phyloP scores from a whole-genome alignment of 2,329 filamentous ascomycete species.

The Acephala macrosclerotiorum region DNA sequence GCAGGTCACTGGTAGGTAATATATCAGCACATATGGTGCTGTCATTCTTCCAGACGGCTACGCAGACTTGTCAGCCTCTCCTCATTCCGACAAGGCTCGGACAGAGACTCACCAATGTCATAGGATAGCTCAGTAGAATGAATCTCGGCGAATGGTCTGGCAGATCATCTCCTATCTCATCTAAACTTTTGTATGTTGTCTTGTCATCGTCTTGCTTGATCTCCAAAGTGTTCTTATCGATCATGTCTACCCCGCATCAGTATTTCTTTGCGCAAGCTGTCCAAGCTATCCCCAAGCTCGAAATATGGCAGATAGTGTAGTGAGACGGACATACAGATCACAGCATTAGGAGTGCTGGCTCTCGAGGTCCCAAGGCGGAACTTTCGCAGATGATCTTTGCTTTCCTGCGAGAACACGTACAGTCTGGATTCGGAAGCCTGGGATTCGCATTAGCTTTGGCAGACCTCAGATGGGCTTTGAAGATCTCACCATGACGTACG shows the following conservation, averaged over 20 bases:
- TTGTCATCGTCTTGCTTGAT: slow-evolving; percentile 84
- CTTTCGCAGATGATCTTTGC: slow-evolving; percentile 88
- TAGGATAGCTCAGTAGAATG: slow-evolving; percentile 87
- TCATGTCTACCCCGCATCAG: slow-evolving; percentile 69
- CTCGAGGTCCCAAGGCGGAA: slow-evolving; percentile 92
- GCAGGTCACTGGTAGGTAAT: slow-evolving; percentile 92
- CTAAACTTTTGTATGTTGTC: slow-evolving; percentile 79
- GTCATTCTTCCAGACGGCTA: slow-evolving; percentile 83
- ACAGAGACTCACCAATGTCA: slow-evolving; percentile 74
- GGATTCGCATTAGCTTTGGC: slow-evolving; percentile 10
- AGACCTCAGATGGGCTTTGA: neutral
- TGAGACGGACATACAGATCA: slow-evolving; percentile 80
- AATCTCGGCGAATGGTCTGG: slow-evolving; percentile 93
- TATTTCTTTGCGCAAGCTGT: neutral
- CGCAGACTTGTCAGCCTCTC: slow-evolving; percentile 21
- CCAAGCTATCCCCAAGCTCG: slow-evolving; percentile 1
- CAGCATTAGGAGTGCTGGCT: slow-evolving; percentile 84
- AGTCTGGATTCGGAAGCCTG: slow-evolving; percentile 79
- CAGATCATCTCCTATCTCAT: slow-evolving; percentile 85
- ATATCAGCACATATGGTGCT: slow-evolving; percentile 93
- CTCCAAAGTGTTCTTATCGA: slow-evolving; percentile 89
- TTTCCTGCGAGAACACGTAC: slow-evolving; percentile 92
- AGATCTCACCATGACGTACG: slow-evolving; percentile 6
- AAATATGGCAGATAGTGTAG: slow-evolving; percentile 7
- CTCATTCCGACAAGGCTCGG: neutral